These are phyloP conservation scores for Colletotrichum cereale DNA, from an alignment of 2,329 filamentous ascomycete genomes.

Conservation along the genomic window DNA sequence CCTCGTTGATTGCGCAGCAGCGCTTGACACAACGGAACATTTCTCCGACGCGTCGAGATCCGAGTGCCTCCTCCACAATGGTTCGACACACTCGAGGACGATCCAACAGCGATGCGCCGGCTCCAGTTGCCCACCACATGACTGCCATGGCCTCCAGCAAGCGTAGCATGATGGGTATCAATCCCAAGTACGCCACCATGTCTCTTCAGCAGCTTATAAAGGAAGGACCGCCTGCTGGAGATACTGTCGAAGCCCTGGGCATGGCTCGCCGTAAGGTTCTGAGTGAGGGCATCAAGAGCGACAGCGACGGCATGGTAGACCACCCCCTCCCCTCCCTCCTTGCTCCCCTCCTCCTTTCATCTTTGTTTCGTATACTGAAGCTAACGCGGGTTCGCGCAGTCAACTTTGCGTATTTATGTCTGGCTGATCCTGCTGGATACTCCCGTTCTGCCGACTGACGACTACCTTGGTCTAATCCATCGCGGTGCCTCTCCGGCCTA, in stretches of 20 bases:
- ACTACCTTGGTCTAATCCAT: slow-evolving; percentile 90
- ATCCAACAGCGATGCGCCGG: slow-evolving; percentile 79
- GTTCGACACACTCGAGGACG: slow-evolving; percentile 69
- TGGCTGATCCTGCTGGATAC: slow-evolving; percentile 96
- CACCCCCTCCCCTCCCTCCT: not conserved
- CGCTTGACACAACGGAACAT: slow-evolving; percentile 59
- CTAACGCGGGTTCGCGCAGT: slow-evolving; percentile 64
- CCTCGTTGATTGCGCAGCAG: slow-evolving; percentile 74
- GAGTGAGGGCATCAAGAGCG: slow-evolving; percentile 81
- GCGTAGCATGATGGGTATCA: slow-evolving; percentile 50
- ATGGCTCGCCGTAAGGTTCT: slow-evolving; percentile 80
- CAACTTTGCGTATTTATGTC: slow-evolving; percentile 91
- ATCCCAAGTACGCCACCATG: slow-evolving; percentile 63
- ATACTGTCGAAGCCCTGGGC: slow-evolving; percentile 72
- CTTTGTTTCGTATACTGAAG: not conserved
- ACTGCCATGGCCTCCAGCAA: slow-evolving; percentile 51
- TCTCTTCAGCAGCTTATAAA: slow-evolving; percentile 82
- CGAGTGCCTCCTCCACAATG: slow-evolving; percentile 43
- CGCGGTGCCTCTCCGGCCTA: slow-evolving; percentile 95
- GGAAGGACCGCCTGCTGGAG: slow-evolving; percentile 81
- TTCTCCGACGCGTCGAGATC: slow-evolving; percentile 37
- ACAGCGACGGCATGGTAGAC: slow-evolving; percentile 82
- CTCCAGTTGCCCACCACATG: slow-evolving; percentile 53
- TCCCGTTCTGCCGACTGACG: slow-evolving; percentile 84
- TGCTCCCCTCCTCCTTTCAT: too few relatives aligned